Evolutionary conservation across 768 basidiomycete genomes (phyloP).

Genomic region (Kwoniella mangroviensis): DNA sequence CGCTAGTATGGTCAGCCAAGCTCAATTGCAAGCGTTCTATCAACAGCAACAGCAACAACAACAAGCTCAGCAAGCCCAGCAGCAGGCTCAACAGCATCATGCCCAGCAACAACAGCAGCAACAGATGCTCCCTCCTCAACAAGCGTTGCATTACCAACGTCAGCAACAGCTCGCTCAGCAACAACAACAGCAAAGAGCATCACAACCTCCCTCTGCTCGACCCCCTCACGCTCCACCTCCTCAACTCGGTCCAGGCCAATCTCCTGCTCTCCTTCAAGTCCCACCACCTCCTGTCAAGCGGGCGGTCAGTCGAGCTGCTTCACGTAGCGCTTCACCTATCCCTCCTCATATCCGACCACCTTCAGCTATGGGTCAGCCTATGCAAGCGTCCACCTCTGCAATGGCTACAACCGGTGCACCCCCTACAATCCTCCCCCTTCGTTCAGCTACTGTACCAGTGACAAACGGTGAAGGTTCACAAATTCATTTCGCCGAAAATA

Average conservation of each 20-base stretch:
- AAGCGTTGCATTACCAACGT: conserved; percentile 13
- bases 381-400: conserved; percentile 21
- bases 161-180: conserved; percentile 11
- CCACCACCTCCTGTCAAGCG: conserved; percentile 25
- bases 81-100: conserved; percentile 12
- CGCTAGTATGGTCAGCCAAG: conserved; percentile 19
- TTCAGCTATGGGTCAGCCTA: conserved; percentile 14
- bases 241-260: conserved; percentile 18
- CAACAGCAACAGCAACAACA: conserved; percentile 19
- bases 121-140: conserved; percentile 24
- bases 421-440: conserved; percentile 14
- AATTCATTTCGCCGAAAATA: conserved; percentile 6
- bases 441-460: conserved; percentile 15
- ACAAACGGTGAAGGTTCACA: conserved; percentile 9
- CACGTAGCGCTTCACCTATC: conserved; percentile 23
- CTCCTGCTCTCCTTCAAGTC: conserved; percentile 25
- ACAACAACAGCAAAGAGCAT: conserved; percentile 13
- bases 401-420: conserved; percentile 18
- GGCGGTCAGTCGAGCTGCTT: conserved; percentile 17
- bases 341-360: conserved; percentile 21
- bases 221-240: conserved; percentile 15
- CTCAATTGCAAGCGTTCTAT: conserved; percentile 25
- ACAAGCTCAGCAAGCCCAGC: conserved; percentile 2
- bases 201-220: conserved; percentile 21
- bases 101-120: conserved; percentile 11